These are phyloP conservation scores for Pigoraptor vietnamica DNA, from an alignment of 78 protist genomes.

Conservation along the genomic window DNA sequence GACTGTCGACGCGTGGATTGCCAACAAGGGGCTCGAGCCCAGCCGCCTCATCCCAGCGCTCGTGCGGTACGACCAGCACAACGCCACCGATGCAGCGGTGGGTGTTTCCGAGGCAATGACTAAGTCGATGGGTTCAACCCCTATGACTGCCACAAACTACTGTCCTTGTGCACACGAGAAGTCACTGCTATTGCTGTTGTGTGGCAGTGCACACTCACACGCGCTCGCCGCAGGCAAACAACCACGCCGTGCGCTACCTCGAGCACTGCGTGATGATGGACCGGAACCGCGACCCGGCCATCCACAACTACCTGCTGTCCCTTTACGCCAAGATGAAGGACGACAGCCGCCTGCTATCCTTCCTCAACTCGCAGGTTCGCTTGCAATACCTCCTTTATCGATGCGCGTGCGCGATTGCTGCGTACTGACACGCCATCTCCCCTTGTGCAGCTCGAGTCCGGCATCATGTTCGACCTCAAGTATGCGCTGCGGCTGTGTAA, in stretches of 20 bases:
- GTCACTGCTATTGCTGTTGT: too few relatives aligned
- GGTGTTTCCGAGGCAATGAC: neutral
- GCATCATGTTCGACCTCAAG: slow-evolving; percentile 52
- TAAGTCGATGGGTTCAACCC: neutral
- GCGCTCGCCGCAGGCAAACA: neutral
- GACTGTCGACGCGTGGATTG: slow-evolving; percentile 64
- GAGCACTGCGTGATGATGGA: slow-evolving; percentile 48
- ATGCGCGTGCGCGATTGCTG: neutral
- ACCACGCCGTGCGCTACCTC: slow-evolving; percentile 87
- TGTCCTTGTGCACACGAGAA: too few relatives aligned
- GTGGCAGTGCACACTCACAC: neutral
- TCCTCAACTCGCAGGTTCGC: slow-evolving; percentile 2
- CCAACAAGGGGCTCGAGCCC: slow-evolving; percentile 46
- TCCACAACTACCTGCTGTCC: slow-evolving; percentile 82
- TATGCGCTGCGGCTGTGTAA: slow-evolving; percentile 85
- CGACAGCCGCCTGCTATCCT: slow-evolving; percentile 58
- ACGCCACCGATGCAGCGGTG: slow-evolving; percentile 36
- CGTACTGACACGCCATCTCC: too few relatives aligned
- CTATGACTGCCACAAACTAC: too few relatives aligned
- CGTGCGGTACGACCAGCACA: slow-evolving; percentile 66
- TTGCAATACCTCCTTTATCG: too few relatives aligned
- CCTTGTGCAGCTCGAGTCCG: neutral
- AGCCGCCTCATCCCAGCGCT: slow-evolving; percentile 78
- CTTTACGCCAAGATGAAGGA: slow-evolving; percentile 66
- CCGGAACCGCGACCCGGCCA: slow-evolving; percentile 59